These are phyloP conservation scores for Talaromyces sp. DNA, from an alignment of 2,329 filamentous ascomycete species.

Conservation along the genomic window DNA sequence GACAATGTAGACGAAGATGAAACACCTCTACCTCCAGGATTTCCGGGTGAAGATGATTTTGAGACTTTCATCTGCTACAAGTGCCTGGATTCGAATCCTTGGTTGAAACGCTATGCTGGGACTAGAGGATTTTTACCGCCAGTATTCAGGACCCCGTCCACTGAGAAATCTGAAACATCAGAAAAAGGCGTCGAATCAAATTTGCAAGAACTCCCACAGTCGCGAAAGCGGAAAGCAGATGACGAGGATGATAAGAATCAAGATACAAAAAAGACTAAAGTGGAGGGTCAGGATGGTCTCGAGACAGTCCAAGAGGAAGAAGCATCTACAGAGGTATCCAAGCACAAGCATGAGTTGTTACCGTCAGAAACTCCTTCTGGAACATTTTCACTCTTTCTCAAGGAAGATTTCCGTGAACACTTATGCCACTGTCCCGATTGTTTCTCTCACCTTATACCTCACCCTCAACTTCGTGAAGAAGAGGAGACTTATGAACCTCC, in stretches of 20 bases:
- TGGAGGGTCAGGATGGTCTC: slow-evolving; percentile 30
- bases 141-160: slow-evolving; percentile 50
- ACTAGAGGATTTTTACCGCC: slow-evolving; percentile 74
- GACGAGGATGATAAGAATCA: slow-evolving; percentile 41
- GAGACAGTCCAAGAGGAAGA: slow-evolving; percentile 27
- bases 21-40: slow-evolving; percentile 73
- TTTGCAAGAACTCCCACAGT: slow-evolving; percentile 23
- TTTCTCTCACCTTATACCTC: slow-evolving; percentile 66
- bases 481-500: slow-evolving; percentile 94
- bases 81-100: slow-evolving; percentile 80
- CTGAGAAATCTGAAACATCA: slow-evolving; percentile 12
- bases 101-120: slow-evolving; percentile 86
- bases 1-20: slow-evolving; percentile 50
- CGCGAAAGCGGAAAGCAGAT: slow-evolving; percentile 66
- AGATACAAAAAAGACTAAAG: slow-evolving; percentile 48
- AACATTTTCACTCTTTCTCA: slow-evolving; percentile 78
- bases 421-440: slow-evolving; percentile 82
- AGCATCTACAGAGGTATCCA: slow-evolving; percentile 26
- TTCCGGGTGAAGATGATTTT: slow-evolving; percentile 85
- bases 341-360: slow-evolving; percentile 62
- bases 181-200: slow-evolving; percentile 18
- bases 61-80: slow-evolving; percentile 92
- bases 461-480: slow-evolving; percentile 84
- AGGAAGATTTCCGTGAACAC: slow-evolving; percentile 70
- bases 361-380: slow-evolving; percentile 52